Percentiles rank a stretch among this genome's conserved stretches.
Conservation (phyloP, 768 basidiomycete genomes). For the Neoboletus magnificus region DNA sequence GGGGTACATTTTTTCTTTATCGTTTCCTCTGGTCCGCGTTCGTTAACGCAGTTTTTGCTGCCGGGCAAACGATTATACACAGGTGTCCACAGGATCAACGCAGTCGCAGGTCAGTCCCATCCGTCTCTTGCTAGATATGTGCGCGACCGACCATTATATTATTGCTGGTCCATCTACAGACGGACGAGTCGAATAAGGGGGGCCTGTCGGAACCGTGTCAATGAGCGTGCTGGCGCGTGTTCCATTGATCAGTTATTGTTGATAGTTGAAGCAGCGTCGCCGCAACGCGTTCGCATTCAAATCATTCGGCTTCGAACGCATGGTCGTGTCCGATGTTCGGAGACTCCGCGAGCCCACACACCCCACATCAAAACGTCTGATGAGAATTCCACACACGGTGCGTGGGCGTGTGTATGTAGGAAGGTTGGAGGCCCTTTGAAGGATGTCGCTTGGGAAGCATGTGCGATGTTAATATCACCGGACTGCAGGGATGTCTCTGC, state of each 20-base stretch:
- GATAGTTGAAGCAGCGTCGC: not conserved
- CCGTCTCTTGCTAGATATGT: not conserved
- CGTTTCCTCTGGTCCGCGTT: not conserved
- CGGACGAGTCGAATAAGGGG: constrained; percentile 1
- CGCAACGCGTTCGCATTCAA: not conserved
- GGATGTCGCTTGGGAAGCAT: not conserved
- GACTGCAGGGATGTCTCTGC: not conserved
- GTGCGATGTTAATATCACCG: not conserved
- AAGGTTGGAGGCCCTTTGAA: not conserved
- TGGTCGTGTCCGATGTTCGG: not conserved
- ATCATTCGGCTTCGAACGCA: not conserved
- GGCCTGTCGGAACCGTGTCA: not conserved
- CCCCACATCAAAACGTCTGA: not conserved
- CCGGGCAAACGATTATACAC: constrained; percentile 8
- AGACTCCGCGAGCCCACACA: no score
- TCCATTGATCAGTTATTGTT: not conserved
- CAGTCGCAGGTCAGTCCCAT: constrained; percentile 17
- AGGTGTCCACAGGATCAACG: constrained; percentile 16
- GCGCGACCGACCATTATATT: not conserved
- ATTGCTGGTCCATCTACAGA: not conserved
- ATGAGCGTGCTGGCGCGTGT: not conserved
- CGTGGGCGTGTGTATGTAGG: not conserved
- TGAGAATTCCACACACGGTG: not conserved
- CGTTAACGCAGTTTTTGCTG: not conserved
- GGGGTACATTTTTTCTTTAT: constrained; percentile 4